A percentile compares a stretch with the other conserved stretches of the same genome.
phyloP scores from a whole-genome alignment of 768 basidiomycete genomes.

The Leccinellum luteum region DNA sequence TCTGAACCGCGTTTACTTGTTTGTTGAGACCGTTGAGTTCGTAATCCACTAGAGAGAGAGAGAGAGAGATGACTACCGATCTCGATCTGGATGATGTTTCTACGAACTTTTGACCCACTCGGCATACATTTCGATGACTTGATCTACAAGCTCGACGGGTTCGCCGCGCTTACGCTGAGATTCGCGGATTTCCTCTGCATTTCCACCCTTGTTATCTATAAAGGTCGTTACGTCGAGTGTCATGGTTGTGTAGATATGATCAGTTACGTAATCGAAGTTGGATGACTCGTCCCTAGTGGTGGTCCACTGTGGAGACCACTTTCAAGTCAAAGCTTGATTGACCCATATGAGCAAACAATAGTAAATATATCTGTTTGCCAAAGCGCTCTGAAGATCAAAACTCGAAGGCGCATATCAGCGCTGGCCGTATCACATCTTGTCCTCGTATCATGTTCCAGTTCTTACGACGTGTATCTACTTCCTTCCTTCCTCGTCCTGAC shows the following conservation, averaged over 20 bases:
- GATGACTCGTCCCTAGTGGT: no score
- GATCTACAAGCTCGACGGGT: conserved; percentile 89
- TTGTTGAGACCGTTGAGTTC: conserved; percentile 77
- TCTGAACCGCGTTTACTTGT: conserved; percentile 87
- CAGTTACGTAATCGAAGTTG: conserved; percentile 15
- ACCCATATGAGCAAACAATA: conserved; percentile 23
- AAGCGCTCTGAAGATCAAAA: background rate
- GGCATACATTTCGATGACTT: conserved; percentile 86
- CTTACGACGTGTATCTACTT: conserved; percentile 67
- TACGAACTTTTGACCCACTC: conserved; percentile 93
- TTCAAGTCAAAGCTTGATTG: background rate
- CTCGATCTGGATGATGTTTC: background rate
- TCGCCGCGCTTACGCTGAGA: conserved; percentile 92
- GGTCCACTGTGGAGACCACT: background rate
- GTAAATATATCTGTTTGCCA: conserved; percentile 15
- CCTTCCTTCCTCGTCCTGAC: conserved; percentile 67
- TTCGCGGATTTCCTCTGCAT: conserved; percentile 84
- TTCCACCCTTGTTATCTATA: conserved; percentile 87
- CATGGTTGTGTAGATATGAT: conserved; percentile 42
- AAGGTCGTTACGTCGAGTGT: conserved; percentile 80
- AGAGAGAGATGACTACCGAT: background rate
- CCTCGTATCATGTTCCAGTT: conserved; percentile 54
- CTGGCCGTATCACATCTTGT: background rate
- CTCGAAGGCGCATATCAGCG: background rate
- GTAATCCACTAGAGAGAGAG: conserved; percentile 65